A percentile compares a stretch with the other conserved stretches of the same genome.
Evolutionary conservation across 148 eudicot species (phyloP).

Genomic region (Heliosperma pusillum): DNA sequence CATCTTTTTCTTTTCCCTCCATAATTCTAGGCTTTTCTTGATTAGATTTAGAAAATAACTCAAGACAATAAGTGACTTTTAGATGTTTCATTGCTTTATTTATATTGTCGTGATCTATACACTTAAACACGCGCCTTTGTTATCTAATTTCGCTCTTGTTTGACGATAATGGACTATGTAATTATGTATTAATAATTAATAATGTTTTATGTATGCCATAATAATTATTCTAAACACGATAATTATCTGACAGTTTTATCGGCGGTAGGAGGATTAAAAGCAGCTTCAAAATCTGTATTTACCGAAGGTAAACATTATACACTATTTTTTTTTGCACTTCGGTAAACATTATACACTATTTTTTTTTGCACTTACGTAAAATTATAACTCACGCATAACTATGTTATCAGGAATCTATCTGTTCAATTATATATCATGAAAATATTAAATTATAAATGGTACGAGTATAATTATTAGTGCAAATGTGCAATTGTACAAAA

Average conservation of each 20-base stretch:
- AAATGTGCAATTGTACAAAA: constrained; percentile 3
- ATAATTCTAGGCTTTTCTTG: constrained; percentile 3
- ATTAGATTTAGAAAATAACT: neutral
- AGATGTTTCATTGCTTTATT: too few relatives aligned
- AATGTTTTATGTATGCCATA: too few relatives aligned
- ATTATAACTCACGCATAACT: neutral
- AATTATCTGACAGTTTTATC: constrained; percentile 31
- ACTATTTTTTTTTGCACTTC: neutral
- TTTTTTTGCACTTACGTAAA: neutral
- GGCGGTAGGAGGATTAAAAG: constrained; percentile 40
- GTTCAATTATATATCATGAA: neutral
- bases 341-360: neutral
- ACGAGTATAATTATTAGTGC: neutral
- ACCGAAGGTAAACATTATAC: constrained; percentile 36
- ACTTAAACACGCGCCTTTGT: neutral
- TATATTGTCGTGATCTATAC: neutral
- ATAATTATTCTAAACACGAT: neutral
- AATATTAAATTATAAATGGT: neutral
- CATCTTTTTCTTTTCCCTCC: neutral
- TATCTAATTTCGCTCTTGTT: neutral
- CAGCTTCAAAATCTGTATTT: constrained; percentile 29
- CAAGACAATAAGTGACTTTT: neutral
- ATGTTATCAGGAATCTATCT: neutral
- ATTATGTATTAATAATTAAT: too few relatives aligned
- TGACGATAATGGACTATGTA: too few relatives aligned